Conservation (phyloP, 2,329 filamentous ascomycete species). For the Penicillium sp. region DNA sequence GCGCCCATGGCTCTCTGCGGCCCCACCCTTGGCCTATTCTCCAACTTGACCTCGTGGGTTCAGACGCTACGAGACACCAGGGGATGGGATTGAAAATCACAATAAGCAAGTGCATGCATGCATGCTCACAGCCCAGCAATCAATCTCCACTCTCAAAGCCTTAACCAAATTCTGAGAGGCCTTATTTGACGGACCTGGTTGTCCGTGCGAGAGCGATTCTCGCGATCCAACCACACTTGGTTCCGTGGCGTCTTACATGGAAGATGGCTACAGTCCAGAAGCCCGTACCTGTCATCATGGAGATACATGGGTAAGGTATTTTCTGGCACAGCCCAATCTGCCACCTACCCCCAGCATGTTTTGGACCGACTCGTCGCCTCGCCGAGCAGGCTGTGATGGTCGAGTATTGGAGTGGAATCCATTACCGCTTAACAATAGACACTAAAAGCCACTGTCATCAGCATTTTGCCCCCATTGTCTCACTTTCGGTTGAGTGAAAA, state of each 20-base stretch:
- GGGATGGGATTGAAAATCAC: conserved; percentile 9
- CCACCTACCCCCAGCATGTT: conserved; percentile 24
- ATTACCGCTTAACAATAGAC: conserved; percentile 69
- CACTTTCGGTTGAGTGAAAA: neutral
- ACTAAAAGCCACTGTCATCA: conserved; percentile 44
- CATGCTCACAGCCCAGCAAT: conserved; percentile 9
- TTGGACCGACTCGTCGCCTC: conserved; percentile 25
- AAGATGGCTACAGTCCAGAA: conserved; percentile 27
- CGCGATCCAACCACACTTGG: conserved; percentile 17
- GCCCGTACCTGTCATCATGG: conserved; percentile 27
- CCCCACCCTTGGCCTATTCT: conserved; percentile 12
- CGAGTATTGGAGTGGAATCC: conserved; percentile 16
- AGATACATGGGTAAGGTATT: conserved; percentile 11
- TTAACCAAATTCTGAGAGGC: conserved; percentile 6
- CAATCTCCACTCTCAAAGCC: conserved; percentile 4
- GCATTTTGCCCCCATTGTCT: conserved; percentile 9
- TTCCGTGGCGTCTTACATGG: conserved; percentile 26
- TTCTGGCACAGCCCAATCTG: conserved; percentile 17
- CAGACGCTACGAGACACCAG: conserved; percentile 4
- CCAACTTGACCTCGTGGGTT: conserved; percentile 15
- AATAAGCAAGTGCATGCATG: conserved; percentile 16
- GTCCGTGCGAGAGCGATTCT: conserved; percentile 20
- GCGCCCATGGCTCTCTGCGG: conserved; percentile 4
- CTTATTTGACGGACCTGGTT: conserved; percentile 16
- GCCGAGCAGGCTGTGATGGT: conserved; percentile 28